These are phyloP conservation scores for Ganoderma lucidum DNA, from an alignment of 1,284 basidiomycete species.

Conservation along the genomic window DNA sequence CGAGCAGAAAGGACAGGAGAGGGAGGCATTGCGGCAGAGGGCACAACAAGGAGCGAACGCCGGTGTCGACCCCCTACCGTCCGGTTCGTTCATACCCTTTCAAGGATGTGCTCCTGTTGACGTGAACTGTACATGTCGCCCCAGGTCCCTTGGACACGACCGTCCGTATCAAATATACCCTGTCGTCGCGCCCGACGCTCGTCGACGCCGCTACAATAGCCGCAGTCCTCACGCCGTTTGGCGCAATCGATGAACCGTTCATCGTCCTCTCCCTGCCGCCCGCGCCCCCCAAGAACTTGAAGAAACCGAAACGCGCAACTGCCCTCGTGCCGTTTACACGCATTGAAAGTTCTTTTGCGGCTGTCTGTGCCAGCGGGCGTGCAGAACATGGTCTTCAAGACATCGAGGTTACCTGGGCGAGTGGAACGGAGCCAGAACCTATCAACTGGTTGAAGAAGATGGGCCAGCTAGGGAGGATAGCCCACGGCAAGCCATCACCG, in stretches of 20 bases:
- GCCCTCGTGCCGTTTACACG: conserved; percentile 79
- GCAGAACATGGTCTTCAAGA: conserved; percentile 50
- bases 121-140: conserved; percentile 30
- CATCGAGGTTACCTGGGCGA: conserved; percentile 58
- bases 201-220: conserved; percentile 59
- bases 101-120: background rate
- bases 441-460: conserved; percentile 78
- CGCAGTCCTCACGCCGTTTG: conserved; percentile 64
- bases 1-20: conserved; percentile 64
- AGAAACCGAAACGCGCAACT: conserved; percentile 70
- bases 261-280: conserved; percentile 73
- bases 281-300: conserved; percentile 54
- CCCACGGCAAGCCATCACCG: background rate
- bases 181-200: conserved; percentile 64
- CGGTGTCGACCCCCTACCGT: conserved; percentile 57
- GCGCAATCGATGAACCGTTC: conserved; percentile 63
- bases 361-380: conserved; percentile 66
- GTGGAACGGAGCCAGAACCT: conserved; percentile 76
- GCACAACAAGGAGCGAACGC: conserved; percentile 28
- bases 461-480: conserved; percentile 61
- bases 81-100: conserved; percentile 49
- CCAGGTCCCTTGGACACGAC: conserved; percentile 76
- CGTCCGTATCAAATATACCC: conserved; percentile 70
- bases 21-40: conserved; percentile 42
- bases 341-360: conserved; percentile 76